A percentile compares a stretch with the other conserved stretches of the same genome.
Evolutionary conservation across 2,329 filamentous ascomycete species (phyloP).

Genomic region (Magnaporthiopsis poae): DNA sequence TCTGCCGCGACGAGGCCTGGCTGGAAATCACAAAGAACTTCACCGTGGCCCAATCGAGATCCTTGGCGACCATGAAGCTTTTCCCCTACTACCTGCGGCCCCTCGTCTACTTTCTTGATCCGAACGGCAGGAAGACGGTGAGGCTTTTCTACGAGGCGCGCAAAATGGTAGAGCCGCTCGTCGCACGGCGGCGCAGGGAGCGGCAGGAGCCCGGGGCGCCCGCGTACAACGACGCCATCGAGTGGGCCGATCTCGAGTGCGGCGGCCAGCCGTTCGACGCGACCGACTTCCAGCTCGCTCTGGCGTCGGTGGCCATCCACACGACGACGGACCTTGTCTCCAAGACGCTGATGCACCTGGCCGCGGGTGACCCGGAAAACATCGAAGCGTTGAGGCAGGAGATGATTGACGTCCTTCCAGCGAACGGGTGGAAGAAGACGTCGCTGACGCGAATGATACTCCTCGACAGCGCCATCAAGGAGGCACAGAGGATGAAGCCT

Average conservation of each 20-base stretch:
- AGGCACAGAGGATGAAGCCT: constrained; percentile 1
- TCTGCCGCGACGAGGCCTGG: too few relatives aligned
- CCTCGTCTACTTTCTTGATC: not conserved
- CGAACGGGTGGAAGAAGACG: not conserved
- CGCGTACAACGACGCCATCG: not conserved
- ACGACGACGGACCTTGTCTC: not conserved
- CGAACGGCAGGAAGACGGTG: not conserved
- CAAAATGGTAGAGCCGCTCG: constrained; percentile 1
- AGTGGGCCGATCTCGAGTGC: not conserved
- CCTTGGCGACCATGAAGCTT: too few relatives aligned
- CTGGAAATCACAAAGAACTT: too few relatives aligned
- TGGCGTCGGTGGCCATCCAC: not conserved
- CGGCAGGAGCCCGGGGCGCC: not conserved
- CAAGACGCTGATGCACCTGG: not conserved
- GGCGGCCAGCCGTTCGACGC: not conserved
- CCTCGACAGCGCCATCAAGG: not conserved
- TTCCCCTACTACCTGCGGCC: not conserved
- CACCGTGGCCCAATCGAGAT: too few relatives aligned
- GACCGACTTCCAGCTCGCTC: not conserved
- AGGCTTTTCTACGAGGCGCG: not conserved
- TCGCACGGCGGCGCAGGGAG: not conserved
- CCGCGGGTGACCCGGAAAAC: not conserved
- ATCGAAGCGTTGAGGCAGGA: not conserved
- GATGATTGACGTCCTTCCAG: not conserved
- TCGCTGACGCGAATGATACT: not conserved